Base-by-base conservation (phyloP, 805 yeast genomes). In the Candida krabiensis region DNA sequence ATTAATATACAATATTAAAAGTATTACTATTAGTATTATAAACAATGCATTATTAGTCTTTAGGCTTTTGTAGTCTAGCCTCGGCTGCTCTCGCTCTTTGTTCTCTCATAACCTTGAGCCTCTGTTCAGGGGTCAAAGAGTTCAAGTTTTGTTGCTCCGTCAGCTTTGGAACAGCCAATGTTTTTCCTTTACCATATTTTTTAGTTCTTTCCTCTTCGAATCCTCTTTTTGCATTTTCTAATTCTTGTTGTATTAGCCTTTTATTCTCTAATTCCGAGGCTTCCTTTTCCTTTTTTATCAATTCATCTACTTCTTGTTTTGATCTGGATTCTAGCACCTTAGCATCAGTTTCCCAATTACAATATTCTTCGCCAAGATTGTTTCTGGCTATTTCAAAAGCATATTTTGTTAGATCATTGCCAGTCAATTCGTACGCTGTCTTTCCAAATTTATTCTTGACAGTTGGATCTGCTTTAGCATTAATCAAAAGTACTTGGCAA, bases 61-160 rank as follows among this genome's bases (percentile, higher is more conserved):
- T 30, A 27, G 25, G 34, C 46, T 52, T 62, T 38, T 66, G 71
- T 53, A 86, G 52, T 50, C 99, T 71, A 0, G 91, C 96, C 59
- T 93, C 98, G 0, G 96, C 97, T 0, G 99, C 99, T 38, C 98
- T 74, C 1, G 97, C 97, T 38, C 98, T 71, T 55, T 90, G 90
- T 53, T 93, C 99, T 43, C 99, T 77, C 85, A 90, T 89, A 15
- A 93, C 64, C 52, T 81, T 75, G 73, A 73, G 71, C 52, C 79
- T 74, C 47, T 90, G 96, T 18, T 80, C 87, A 1, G 81, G 88
- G 6, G 79, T 73, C 38, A 91, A 67, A 0, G 89, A 81, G 30
- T 75, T 71, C 37, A 81, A 51, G 31, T 78, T 79, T 16, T 67
- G 64, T 46, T 64, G 71, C 29, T 60, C 63, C 1, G 58, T 46